These are phyloP conservation scores for Trametes elegans DNA, from an alignment of 768 basidiomycete genomes.

Conservation along the genomic window DNA sequence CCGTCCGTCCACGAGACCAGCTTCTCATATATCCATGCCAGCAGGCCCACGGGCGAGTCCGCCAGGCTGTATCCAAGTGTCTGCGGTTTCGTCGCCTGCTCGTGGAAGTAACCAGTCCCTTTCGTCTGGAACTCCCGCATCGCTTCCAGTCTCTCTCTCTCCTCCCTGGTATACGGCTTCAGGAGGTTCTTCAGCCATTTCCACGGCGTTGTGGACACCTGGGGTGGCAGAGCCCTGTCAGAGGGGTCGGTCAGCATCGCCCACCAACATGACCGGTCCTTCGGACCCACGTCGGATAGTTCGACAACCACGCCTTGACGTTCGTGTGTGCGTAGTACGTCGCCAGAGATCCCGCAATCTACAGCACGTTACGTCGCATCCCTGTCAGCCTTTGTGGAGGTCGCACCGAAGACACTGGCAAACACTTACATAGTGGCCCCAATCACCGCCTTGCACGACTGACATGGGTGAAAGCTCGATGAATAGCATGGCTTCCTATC, in stretches of 20 bases:
- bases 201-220: constrained; percentile 25
- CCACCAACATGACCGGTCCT: constrained; percentile 11
- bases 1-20: constrained; percentile 37
- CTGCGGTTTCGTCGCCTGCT: constrained; percentile 36
- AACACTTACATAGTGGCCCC: constrained; percentile 38
- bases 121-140: constrained; percentile 22
- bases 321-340: constrained; percentile 27
- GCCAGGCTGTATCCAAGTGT: constrained; percentile 49
- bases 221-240: constrained; percentile 29
- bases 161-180: constrained; percentile 30
- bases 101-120: constrained; percentile 33
- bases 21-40: constrained; percentile 40
- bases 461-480: too few relatives aligned
- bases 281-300: constrained; percentile 28
- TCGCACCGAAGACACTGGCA: too few relatives aligned
- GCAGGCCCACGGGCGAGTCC: constrained; percentile 55
- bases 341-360: constrained; percentile 31
- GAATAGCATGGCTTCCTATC: constrained; percentile 34
- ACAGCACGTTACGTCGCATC: too few relatives aligned
- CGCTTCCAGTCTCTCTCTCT: constrained; percentile 31
- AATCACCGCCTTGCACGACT: constrained; percentile 50
- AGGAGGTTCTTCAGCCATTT: constrained; percentile 27
- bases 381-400: not conserved
- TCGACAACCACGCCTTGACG: constrained; percentile 35
- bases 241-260: constrained; percentile 4